A percentile compares a stretch with the other conserved stretches of the same genome.
These are phyloP conservation scores for Pestalotiopsis sp. DNA, from an alignment of 2,329 filamentous ascomycete species.

Conservation along the genomic window DNA sequence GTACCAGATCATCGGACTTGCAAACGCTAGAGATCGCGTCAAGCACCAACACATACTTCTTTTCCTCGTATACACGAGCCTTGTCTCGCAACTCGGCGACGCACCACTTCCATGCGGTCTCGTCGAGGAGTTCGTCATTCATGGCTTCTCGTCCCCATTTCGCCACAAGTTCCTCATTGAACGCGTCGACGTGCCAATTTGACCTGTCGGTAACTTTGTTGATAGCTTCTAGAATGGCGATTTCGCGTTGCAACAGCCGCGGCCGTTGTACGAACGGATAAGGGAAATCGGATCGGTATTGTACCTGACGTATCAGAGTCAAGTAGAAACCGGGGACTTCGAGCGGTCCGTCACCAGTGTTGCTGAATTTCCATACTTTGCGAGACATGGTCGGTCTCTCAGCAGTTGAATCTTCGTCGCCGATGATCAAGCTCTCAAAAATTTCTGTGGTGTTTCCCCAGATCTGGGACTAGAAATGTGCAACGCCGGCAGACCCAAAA, in stretches of 20 bases:
- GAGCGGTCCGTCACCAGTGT: no score
- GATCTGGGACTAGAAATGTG: no score
- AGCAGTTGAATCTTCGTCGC: no score
- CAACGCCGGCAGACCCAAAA: no score
- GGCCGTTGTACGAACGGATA: background rate
- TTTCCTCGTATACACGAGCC: conserved; percentile 40
- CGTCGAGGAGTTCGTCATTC: background rate
- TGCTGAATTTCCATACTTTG: no score
- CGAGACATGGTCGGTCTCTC: no score
- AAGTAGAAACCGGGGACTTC: no score
- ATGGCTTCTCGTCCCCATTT: conserved; percentile 25
- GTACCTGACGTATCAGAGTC: no score
- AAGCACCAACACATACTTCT: conserved; percentile 41
- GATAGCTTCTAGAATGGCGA: conserved; percentile 19
- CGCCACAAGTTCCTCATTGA: conserved; percentile 23
- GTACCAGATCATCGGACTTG: conserved; percentile 54
- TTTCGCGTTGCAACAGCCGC: background rate
- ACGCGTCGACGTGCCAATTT: conserved; percentile 28
- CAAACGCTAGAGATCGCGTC: conserved; percentile 45
- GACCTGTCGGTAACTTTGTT: conserved; percentile 30
- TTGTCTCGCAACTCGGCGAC: conserved; percentile 51
- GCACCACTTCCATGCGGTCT: conserved; percentile 18
- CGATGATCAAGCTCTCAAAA: no score
- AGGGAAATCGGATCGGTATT: no score
- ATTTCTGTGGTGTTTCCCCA: no score